Evolutionary conservation across 441 rosid genomes (phyloP).

Genomic region (Pelargonium citronellum): DNA sequence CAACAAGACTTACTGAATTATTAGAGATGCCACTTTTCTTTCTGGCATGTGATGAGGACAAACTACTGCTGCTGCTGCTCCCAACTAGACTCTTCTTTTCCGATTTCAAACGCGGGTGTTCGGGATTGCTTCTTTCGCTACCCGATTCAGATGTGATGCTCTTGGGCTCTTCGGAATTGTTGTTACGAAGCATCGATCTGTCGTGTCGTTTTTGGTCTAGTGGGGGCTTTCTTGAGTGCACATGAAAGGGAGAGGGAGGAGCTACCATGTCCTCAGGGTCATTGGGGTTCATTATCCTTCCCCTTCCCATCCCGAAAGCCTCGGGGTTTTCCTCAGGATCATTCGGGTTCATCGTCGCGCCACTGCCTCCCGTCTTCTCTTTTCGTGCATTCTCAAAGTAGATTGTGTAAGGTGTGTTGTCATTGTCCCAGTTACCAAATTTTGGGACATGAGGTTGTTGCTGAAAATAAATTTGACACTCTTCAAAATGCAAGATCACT

Average conservation of each 20-base stretch:
- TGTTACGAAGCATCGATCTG: neutral
- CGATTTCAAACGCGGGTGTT: constrained; percentile 6
- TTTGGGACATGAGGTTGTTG: constrained; percentile 39
- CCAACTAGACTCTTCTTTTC: constrained; percentile 14
- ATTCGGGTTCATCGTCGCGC: constrained; percentile 38
- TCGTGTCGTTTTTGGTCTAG: neutral
- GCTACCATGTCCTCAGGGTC: neutral
- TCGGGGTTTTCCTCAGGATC: constrained; percentile 51
- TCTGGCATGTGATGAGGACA: constrained; percentile 16
- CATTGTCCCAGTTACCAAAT: constrained; percentile 54
- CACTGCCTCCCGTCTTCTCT: constrained; percentile 24
- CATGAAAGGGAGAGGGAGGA: constrained; percentile 9
- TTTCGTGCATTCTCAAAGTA: constrained; percentile 49
- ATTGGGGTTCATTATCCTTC: constrained; percentile 7
- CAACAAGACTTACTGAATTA: constrained; percentile 21
- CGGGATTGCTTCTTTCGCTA: constrained; percentile 22
- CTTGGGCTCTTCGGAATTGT: constrained; percentile 1
- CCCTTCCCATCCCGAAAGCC: constrained; percentile 23
- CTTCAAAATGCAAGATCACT: neutral
- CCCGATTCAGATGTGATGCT: constrained; percentile 17
- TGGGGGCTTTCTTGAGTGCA: neutral
- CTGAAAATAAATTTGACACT: constrained; percentile 15
- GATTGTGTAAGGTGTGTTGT: constrained; percentile 40
- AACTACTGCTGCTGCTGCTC: constrained; percentile 10
- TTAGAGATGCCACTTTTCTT: constrained; percentile 18